Evolutionary conservation across 768 basidiomycete species (phyloP), one percentile per base, ranked within the genome.

Genomic region (Phaeolepiota aurea): DNA sequence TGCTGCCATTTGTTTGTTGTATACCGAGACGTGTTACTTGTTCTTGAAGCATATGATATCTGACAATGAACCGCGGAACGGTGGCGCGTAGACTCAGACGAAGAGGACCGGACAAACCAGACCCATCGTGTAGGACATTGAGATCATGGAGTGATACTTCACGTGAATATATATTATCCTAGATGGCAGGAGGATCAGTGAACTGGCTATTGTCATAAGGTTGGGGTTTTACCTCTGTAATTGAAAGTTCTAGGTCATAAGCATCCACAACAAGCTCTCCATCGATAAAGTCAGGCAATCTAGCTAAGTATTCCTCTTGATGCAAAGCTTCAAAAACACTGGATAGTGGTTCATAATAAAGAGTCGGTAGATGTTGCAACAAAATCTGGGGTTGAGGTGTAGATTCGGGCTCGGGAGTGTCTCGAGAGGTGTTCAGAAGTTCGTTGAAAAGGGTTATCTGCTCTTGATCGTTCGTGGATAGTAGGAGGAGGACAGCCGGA

Each of bases 271-370:
- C 60, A 18, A 89, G 62, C 58, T 88, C 86, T 40, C 71, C 74
- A 33, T 79, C 74, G 15, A 63, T 51, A 34, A 77, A 55, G 21
- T 73, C 67, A 20, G 69, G 61, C 4, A 76, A 48, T 12, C 61
- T 57, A 35, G 64, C 60, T 20, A 85, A 52, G 41, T 63, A 54
- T 36, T 75, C 70, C 42, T 87, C 82, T 51, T 74, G 69, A 20
- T 83, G 80, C 32, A 89, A 61, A 42, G 79, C 81, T 41, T 80
- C 80, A 50, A 88, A 87, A 14, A 87, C 74, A 42, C 60, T 66
- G 32, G 71, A 74, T 34, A 89, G 54, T 20, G 85, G 78, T 54
- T 87, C 85, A 49, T 87, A 88, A 56, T 85, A 89, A 4, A 88
- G 64, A 3, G 77, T 82, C 2, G 85, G 84, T 13, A 63, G 69